Evolutionary conservation across 1,284 basidiomycete genomes (phyloP).

Genomic region (Heterobasidion parviporum): DNA sequence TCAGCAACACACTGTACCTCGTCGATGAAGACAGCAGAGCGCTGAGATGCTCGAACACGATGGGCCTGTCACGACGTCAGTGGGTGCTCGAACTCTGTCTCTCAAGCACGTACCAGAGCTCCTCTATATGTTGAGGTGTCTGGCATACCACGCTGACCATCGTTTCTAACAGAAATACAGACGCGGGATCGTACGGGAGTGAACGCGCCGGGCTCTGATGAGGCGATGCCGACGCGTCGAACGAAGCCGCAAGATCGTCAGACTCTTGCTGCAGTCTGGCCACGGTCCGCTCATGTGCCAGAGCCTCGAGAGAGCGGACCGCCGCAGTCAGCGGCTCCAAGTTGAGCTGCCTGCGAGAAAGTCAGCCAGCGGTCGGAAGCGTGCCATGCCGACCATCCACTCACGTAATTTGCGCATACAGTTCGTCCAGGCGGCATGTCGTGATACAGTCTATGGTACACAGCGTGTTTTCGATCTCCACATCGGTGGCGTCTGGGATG

Average conservation of each 20-base stretch:
- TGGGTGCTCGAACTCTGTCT: background rate
- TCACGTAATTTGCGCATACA: conserved; percentile 89
- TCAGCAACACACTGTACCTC: conserved; percentile 82
- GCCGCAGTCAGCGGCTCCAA: conserved; percentile 76
- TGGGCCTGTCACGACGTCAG: conserved; percentile 50
- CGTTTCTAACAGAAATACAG: conserved; percentile 89
- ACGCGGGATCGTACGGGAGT: conserved; percentile 89
- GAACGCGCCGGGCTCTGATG: conserved; percentile 24
- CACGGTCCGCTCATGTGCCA: conserved; percentile 82
- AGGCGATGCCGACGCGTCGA: conserved; percentile 24
- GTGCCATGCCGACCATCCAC: conserved; percentile 21
- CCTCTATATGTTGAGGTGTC: conserved; percentile 70
- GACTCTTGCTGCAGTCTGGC: conserved; percentile 62
- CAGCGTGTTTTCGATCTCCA: conserved; percentile 90
- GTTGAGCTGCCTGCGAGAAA: conserved; percentile 55
- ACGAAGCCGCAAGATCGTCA: conserved; percentile 36
- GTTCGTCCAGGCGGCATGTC: conserved; percentile 89
- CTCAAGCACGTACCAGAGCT: conserved; percentile 63
- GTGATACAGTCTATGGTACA: conserved; percentile 94
- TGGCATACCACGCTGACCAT: conserved; percentile 85
- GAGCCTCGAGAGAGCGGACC: conserved; percentile 78
- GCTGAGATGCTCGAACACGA: conserved; percentile 88
- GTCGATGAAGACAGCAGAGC: conserved; percentile 70
- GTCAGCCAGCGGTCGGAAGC: conserved; percentile 9
- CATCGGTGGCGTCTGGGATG: conserved; percentile 77